Evolutionary conservation across 169 alveolate genomes (phyloP), one percentile per base, ranked within the genome.

Genomic region (Cryptosporidium felis): DNA sequence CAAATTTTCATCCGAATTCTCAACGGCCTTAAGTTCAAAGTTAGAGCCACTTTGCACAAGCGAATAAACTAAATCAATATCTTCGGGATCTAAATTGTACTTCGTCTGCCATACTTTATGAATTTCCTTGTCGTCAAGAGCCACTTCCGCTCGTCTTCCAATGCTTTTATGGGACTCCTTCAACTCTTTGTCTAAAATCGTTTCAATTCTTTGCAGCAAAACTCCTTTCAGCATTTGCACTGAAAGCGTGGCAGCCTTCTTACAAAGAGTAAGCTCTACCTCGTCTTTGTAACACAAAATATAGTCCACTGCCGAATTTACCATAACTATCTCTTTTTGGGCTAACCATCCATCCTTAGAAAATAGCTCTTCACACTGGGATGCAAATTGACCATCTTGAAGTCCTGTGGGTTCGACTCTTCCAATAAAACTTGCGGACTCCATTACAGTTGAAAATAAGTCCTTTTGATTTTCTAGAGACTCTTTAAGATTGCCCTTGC

Each of bases 21-120:
- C 88, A 34, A 85, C 90, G 14, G 92, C 91, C 38, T 85, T 61
- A 18, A 89, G 67, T 21, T 89, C 92, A 38, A 82, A 89, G 40
- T 40, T 60, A n/a, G 65, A 49, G 16, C 91, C 91, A 26, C 91
- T 82, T 49, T 89, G 92, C 49, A 89, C 91, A 56, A 74, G 79
- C 26, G 82, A 62, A 51, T 65, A 89, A 21, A 82, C 88, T 41
- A 89, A 62, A 34, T 89, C 92, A 32, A 89, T 60, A 60, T 89
- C 92, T 26, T 40, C 67, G 1, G 89, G 88, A 53, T 89, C 91
- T 49, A 89, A 88, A 41, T 41, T 34, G 59, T 46, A 82, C 41
- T 82, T 89, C 5, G 89, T 61, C 51, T 82, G 44, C 81, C 85
- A 79, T 9, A 46, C 45, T 18, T 89, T 62, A 30, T 58, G 58